Evolutionary conservation across 768 basidiomycete genomes (phyloP), one percentile per base, ranked within the genome.

Genomic region (Sporobolomyces phaffii): DNA sequence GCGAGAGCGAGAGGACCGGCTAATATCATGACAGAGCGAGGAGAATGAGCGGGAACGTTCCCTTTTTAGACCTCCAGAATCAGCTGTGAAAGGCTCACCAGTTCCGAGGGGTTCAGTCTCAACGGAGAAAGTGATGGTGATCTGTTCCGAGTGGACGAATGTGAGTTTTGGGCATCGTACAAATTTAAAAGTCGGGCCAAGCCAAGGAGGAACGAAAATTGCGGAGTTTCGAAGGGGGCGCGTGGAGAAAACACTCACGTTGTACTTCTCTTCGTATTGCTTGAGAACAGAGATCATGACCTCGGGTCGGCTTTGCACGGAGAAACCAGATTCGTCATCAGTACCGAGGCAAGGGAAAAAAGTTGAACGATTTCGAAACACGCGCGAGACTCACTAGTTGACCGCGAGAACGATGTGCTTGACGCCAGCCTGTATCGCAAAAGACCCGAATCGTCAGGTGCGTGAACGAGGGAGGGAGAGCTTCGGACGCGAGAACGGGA

Each of bases 331-430:
- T 18, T 11, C 24, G 26, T 57, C 41, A 54, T 10, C 36, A 22
- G 20, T 29, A n/a, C 41, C 33, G 29, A 29, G 44, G 29, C n/a
- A 15, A 2, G 50, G 7, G 22, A 22, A 2, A 24, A 29, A 29
- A 31, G 26, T 56, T 43, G 49, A 40, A 41, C 40, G 38, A 28
- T 36, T 36, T 15, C n/a, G n/a, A n/a, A n/a, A n/a, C n/a, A n/a
- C 28, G 8, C 20, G 33, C 15, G 26, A 49, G 22, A 36, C 70
- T 36, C 29, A 72, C 70, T 76, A 76, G 78, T 81, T 81, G 75
- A 81, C 80, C 38, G 80, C 80, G 53, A 81, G 78, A 50, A 81
- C 80, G 60, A 81, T 79, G 72, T 80, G 80, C 73, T 78, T 81
- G 73, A 81, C 80, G 58, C 80, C 80, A 64, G 80, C 80, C 78